Base-by-base conservation (phyloP, 306 rosid species). In the Rubus idaeus region DNA sequence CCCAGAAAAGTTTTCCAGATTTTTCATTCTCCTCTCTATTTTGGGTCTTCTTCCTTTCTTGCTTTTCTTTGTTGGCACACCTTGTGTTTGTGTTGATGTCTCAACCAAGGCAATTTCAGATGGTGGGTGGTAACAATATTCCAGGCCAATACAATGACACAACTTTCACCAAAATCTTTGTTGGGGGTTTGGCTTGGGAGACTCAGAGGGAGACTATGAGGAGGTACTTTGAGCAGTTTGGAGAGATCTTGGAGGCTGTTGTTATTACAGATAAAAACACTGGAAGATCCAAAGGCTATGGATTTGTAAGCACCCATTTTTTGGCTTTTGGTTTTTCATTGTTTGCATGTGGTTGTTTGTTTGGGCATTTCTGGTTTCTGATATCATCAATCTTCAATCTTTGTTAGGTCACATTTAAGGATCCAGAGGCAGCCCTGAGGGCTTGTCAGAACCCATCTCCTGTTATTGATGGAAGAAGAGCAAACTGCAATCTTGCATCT, bases 111-210 rank as follows among this genome's bases (percentile, higher is more conserved):
- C 93, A 87, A 75, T 79, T 88, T 84, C 93, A 83, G 81, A 90
- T 85, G 92, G 81, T 74, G 86, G 88, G 88, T 35, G 70, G 86
- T 68, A 91, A 75, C 75, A 76, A 51, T 69, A 86, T 77, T 74
- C 82, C 64, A 3, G 81, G 83, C 57, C 90, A 84, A 62, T 86
- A 91, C 84, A 91, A 85, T 89, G 98, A 94, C 84, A 86, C 98
- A 65, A 88, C 91, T 51, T 92, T 91, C 62, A 94, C 97, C 76
- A 94, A 94, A 83, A 84, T 94, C 64, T 94, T 94, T 81, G 98
- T 94, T 57, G 98, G 98, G 74, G 98, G 98, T 41, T 82, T 94
- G 76, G 98, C 98, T 79, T 94, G 98, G 98, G 98, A 90, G 84
- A 94, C 98, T 83, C 93, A 92, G 39, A 89, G 95, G 64, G 96